A percentile compares a stretch with the other conserved stretches of the same genome.
phyloP scores from a whole-genome alignment of 2,329 filamentous ascomycete genomes.

The Magnaporthiopsis poae region DNA sequence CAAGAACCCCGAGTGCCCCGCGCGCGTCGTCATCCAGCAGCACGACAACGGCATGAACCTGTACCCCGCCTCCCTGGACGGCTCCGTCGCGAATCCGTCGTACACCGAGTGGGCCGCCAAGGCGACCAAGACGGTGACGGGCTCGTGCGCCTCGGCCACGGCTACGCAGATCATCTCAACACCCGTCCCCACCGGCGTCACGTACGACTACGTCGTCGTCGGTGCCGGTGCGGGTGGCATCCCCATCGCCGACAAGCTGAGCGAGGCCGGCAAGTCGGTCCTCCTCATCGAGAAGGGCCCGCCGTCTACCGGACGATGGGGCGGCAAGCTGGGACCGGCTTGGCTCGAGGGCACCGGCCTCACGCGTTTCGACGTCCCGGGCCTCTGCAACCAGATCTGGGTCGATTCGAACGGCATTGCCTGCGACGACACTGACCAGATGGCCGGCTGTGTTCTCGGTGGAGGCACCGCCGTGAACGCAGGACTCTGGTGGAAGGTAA shows the following conservation, averaged over 20 bases:
- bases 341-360: slow-evolving; percentile 55
- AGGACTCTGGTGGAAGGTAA: slow-evolving; percentile 55
- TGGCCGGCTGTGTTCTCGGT: slow-evolving; percentile 62
- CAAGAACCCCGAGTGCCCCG: slow-evolving; percentile 24
- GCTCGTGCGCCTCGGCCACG: slow-evolving; percentile 14
- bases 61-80: slow-evolving; percentile 19
- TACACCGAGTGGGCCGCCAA: slow-evolving; percentile 23
- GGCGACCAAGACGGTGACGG: slow-evolving; percentile 22
- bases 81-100: slow-evolving; percentile 20
- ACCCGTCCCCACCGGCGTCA: slow-evolving; percentile 11
- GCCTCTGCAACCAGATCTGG: slow-evolving; percentile 63
- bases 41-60: slow-evolving; percentile 24
- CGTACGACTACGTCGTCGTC: slow-evolving; percentile 55
- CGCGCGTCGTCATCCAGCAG: slow-evolving; percentile 21
- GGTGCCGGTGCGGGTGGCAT: slow-evolving; percentile 55
- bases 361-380: slow-evolving; percentile 62
- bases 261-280: slow-evolving; percentile 54
- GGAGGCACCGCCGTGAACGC: slow-evolving; percentile 59
- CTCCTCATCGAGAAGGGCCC: slow-evolving; percentile 53
- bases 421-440: slow-evolving; percentile 58
- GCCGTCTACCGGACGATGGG: slow-evolving; percentile 54
- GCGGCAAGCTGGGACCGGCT: slow-evolving; percentile 47
- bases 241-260: slow-evolving; percentile 51
- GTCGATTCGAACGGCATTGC: slow-evolving; percentile 51
- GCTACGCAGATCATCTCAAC: neutral